Base-by-base conservation (phyloP, 139 green algal genomes). In the Haematococcus lacustris region DNA sequence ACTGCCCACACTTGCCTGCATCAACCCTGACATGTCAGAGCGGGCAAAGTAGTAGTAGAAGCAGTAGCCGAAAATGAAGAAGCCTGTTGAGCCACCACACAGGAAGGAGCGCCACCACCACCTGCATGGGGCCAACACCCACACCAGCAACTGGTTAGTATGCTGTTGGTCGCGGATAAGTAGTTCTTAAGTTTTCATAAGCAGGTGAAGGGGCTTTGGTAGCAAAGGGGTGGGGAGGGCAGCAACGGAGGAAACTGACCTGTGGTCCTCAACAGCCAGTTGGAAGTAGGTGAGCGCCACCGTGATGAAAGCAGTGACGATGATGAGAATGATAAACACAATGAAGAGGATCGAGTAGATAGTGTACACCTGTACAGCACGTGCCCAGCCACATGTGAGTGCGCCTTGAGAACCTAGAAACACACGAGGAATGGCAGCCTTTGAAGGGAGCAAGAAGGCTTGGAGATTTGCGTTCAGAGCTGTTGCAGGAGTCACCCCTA, bases 201-300 rank as follows among this genome's bases (percentile, higher is more conserved):
- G n/a, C n/a, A n/a, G n/a, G n/a, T n/a, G n/a, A n/a, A n/a, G n/a
- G n/a, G n/a, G n/a, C n/a, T n/a, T n/a, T n/a, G n/a, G n/a, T n/a
- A n/a, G n/a, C n/a, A n/a, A n/a, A n/a, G n/a, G n/a, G n/a, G n/a
- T n/a, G n/a, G n/a, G n/a, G n/a, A n/a, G n/a, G n/a, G n/a, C n/a
- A n/a, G n/a, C n/a, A n/a, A n/a, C n/a, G n/a, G n/a, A n/a, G n/a
- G n/a, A 57, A 21, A 30, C 79, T 41, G 77, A 90, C 73, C 86
- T 84, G 81, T 97, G 91, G 79, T 98, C 93, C 77, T 98, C 91
- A 38, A 91, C 91, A 3, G 93, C 87, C 34, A 98, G 87, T 81
- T 98, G 93, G 88, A 98, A 98, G 83, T 97, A 98, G 32, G 93
- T 98, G 40, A 97, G 87, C 7, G 93, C 93, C 47, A 98, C 85